Evolutionary conservation across 2,329 filamentous ascomycete genomes (phyloP).

Genomic region (Pyricularia sp.): DNA sequence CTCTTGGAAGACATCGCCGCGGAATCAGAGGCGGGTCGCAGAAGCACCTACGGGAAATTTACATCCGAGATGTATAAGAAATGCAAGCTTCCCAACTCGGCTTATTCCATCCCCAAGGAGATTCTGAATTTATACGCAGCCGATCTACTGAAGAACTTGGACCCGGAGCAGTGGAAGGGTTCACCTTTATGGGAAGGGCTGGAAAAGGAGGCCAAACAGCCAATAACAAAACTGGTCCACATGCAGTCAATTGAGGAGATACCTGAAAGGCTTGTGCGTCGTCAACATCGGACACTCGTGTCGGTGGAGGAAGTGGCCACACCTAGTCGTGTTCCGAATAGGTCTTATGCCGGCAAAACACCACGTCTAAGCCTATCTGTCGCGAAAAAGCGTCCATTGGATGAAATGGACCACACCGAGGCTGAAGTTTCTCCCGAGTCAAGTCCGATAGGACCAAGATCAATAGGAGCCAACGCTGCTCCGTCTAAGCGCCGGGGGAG

Average conservation of each 20-base stretch:
- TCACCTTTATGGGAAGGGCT: conserved; percentile 23
- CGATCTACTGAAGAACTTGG: conserved; percentile 23
- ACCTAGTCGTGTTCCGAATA: background rate
- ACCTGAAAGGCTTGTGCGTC: conserved; percentile 12
- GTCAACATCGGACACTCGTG: conserved; percentile 1
- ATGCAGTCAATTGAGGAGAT: conserved; percentile 8
- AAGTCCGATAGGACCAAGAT: background rate
- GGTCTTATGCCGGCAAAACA: conserved; percentile 25
- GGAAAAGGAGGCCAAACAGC: conserved; percentile 13
- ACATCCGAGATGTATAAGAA: conserved; percentile 21
- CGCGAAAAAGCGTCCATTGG: conserved; percentile 30
- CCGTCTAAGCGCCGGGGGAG: background rate
- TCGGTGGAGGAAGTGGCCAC: background rate
- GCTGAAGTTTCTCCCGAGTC: conserved; percentile 18
- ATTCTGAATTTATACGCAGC: conserved; percentile 31
- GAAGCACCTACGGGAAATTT: conserved; percentile 14
- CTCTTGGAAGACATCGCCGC: conserved; percentile 17
- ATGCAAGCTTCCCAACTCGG: conserved; percentile 23
- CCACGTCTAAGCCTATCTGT: conserved; percentile 29
- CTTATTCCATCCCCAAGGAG: conserved; percentile 22
- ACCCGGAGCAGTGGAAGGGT: conserved; percentile 17
- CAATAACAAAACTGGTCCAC: conserved; percentile 11
- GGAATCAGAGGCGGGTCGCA: conserved; percentile 15
- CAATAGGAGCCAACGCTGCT: background rate
- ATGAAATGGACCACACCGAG: conserved; percentile 22